Evolutionary conservation across 1,284 basidiomycete genomes (phyloP).

Genomic region (Abortiporus biennis): DNA sequence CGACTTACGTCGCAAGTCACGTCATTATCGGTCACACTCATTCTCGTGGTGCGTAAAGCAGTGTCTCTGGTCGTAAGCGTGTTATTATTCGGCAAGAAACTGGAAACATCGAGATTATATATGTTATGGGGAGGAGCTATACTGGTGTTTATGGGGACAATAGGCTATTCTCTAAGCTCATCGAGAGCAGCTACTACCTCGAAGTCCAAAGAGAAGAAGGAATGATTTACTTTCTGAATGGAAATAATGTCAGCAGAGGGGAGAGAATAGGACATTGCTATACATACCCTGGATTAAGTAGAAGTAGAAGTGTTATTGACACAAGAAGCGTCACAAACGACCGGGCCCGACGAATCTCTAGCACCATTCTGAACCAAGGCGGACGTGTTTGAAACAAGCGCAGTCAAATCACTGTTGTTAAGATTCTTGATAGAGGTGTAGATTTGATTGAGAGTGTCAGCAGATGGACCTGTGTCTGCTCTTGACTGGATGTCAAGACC

Average conservation of each 20-base stretch:
- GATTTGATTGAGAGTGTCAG: constrained; percentile 1
- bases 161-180: constrained; percentile 54
- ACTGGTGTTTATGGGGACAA: constrained; percentile 67
- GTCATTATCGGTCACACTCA: constrained; percentile 80
- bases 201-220: background rate
- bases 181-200: background rate
- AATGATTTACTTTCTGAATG: background rate
- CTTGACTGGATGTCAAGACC: constrained; percentile 1
- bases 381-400: background rate
- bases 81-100: constrained; percentile 31
- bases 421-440: background rate
- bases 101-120: no score
- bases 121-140: constrained; percentile 67
- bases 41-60: constrained; percentile 88
- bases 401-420: background rate
- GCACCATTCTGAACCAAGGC: constrained; percentile 1
- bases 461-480: background rate
- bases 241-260: background rate
- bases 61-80: constrained; percentile 78
- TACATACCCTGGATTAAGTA: background rate
- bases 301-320: constrained; percentile 2
- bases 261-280: background rate
- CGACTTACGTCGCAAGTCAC: constrained; percentile 76
- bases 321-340: constrained; percentile 4
- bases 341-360: background rate